Percentiles rank a stretch among this genome's conserved stretches.
Conservation (phyloP, 1,284 basidiomycete genomes). For the Trametes pubescens region DNA sequence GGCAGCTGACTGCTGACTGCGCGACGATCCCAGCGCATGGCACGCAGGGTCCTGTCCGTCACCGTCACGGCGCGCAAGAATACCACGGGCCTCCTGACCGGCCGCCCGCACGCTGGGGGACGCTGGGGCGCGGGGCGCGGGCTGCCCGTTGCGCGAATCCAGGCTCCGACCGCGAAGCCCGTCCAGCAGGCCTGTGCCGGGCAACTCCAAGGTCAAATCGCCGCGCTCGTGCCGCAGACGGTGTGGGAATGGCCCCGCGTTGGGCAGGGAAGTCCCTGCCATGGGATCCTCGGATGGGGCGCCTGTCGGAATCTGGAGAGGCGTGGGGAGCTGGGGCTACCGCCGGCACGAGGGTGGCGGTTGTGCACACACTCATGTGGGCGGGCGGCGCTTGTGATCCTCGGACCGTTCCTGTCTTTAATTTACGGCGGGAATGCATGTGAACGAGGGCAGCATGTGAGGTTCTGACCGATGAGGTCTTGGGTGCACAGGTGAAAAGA, state of each 20-base stretch:
- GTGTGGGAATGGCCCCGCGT: neutral
- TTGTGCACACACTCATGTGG: neutral
- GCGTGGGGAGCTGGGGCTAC: neutral
- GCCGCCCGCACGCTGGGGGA: constrained; percentile 4
- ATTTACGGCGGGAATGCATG: neutral
- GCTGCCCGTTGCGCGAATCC: constrained; percentile 11
- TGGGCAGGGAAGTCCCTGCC: constrained; percentile 4
- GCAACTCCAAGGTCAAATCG: constrained; percentile 24
- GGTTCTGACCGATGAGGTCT: no score
- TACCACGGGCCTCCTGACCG: constrained; percentile 26
- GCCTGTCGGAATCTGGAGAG: neutral
- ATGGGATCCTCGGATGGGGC: constrained; percentile 3
- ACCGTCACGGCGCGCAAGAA: constrained; percentile 18
- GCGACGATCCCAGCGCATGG: constrained; percentile 20
- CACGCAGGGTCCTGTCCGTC: neutral
- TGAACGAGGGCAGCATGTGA: neutral
- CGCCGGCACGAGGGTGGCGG: constrained; percentile 1
- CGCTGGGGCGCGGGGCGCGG: constrained; percentile 3
- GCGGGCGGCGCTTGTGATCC: neutral
- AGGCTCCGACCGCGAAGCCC: constrained; percentile 14
- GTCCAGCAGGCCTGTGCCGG: constrained; percentile 13
- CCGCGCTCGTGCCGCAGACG: constrained; percentile 27
- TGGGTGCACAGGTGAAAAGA: neutral
- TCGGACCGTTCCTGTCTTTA: neutral
- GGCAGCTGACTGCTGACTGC: constrained; percentile 26